phyloP scores from a whole-genome alignment of 164 flowering plant species.

The Cinnamomum micranthum region DNA sequence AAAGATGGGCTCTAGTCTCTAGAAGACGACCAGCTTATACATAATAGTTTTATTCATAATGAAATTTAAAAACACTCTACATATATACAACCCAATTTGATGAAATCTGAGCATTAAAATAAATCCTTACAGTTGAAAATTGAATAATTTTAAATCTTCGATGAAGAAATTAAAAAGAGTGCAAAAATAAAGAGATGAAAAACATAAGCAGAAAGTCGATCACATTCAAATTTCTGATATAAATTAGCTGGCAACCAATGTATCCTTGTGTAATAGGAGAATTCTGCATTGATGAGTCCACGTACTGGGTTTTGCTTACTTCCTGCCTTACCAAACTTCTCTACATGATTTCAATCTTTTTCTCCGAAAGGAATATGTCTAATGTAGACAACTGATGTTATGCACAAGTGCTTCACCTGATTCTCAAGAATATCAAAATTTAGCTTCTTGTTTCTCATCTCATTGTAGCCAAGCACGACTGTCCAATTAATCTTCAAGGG shows the following conservation, averaged over 20 bases:
- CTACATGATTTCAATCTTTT: background rate
- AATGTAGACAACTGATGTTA: background rate
- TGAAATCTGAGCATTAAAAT: too few species aligned
- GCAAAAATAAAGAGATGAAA: background rate
- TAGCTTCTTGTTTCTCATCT: background rate
- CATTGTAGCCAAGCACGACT: background rate
- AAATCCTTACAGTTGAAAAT: too few species aligned
- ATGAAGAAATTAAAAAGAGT: background rate
- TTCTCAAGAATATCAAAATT: background rate
- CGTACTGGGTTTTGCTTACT: background rate
- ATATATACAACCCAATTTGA: too few species aligned
- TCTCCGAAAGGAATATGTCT: background rate
- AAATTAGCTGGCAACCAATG: background rate
- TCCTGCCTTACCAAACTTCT: background rate
- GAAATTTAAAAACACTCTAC: too few species aligned
- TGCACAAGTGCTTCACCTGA: background rate
- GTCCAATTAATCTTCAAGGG: background rate
- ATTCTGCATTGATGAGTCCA: background rate
- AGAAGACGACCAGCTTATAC: too few species aligned
- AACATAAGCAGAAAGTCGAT: background rate
- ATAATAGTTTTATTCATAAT: too few species aligned
- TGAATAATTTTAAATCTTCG: too few species aligned
- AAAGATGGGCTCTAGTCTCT: too few species aligned
- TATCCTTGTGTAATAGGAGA: too few species aligned
- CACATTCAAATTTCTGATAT: background rate